Base-by-base conservation (phyloP, 306 rosid species). In the Cicer chorassanicum region DNA sequence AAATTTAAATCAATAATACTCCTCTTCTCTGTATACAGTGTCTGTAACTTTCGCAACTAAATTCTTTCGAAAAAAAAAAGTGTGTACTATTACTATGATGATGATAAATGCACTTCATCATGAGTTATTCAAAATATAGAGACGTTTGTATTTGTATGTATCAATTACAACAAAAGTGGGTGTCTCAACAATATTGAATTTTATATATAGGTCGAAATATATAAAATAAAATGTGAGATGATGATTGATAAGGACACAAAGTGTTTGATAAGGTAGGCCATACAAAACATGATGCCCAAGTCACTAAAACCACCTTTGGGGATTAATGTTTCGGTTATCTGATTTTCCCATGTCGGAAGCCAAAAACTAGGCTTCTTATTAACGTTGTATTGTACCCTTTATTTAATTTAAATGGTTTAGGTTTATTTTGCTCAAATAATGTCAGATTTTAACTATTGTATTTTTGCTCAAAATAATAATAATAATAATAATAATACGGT, bases 181-280 rank as follows among this genome's bases (percentile, higher is more conserved):
- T 90, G 90, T 67, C 72, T 59, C 84, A 78, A 66, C 65, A 53
- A 78, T 72, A 70, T 66, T 67, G 70, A 57, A 65, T 75, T 24
- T 81, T 46, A 43, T 72, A 49, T 29, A 29, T 29, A 40, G 63
- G 15, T 71, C 65, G 34, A 53, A 67, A 66, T 56, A 64, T 48
- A 61, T 21, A 77, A 65, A 68, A 39, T 24, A 70, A 78, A 81
- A 50, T 70, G 42, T 15, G 51, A 75, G 89, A 89, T 88, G 86
- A 86, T 89, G 90, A 83, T 40, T 83, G 96, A 91, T 83, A 82
- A 87, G 81, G 96, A 91, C 96, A 91, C 89, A 89, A 93, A 91
- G 96, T 63, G 50, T 81, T 82, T 75, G 84, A 84, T 38, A 84
- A 59, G 85, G 74, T 86, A 84, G 84, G 80, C 54, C 86, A 43